Conservation (phyloP, 495 filamentous ascomycete species). For the Annulohypoxylon maeteangense region DNA sequence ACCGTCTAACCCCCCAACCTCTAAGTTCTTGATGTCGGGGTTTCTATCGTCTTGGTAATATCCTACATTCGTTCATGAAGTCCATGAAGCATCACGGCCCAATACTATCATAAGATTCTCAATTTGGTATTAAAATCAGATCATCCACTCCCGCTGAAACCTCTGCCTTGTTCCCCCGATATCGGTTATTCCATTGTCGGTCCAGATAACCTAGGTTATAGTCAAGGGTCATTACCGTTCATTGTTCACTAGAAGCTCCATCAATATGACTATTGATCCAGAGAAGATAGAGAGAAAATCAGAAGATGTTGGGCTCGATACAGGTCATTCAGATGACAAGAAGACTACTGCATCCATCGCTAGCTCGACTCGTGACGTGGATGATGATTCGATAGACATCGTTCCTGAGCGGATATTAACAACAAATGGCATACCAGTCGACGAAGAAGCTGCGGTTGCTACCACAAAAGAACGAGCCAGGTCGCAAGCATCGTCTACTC, state of each 20-base stretch:
- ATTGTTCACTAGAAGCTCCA: neutral
- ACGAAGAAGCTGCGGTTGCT: slow-evolving; percentile 32
- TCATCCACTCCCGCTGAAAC: neutral
- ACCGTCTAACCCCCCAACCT: neutral
- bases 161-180: slow-evolving; percentile 21
- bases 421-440: slow-evolving; percentile 31
- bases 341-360: slow-evolving; percentile 26
- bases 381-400: slow-evolving; percentile 25
- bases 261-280: slow-evolving; percentile 20
- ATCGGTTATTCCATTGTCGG: slow-evolving; percentile 18
- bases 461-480: slow-evolving; percentile 24
- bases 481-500: slow-evolving; percentile 53
- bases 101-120: neutral
- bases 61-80: neutral
- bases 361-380: slow-evolving; percentile 18
- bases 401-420: slow-evolving; percentile 27
- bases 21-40: slow-evolving; percentile 7
- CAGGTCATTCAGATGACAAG: slow-evolving; percentile 14
- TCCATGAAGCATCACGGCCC: neutral
- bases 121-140: neutral
- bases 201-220: neutral
- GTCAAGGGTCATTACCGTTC: neutral
- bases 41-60: slow-evolving; percentile 14
- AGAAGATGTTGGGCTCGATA: neutral
- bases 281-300: slow-evolving; percentile 37